A percentile compares a stretch with the other conserved stretches of the same genome.
These are phyloP conservation scores for Hymenochaete sp. DNA, from an alignment of 1,284 basidiomycete species.

Conservation along the genomic window DNA sequence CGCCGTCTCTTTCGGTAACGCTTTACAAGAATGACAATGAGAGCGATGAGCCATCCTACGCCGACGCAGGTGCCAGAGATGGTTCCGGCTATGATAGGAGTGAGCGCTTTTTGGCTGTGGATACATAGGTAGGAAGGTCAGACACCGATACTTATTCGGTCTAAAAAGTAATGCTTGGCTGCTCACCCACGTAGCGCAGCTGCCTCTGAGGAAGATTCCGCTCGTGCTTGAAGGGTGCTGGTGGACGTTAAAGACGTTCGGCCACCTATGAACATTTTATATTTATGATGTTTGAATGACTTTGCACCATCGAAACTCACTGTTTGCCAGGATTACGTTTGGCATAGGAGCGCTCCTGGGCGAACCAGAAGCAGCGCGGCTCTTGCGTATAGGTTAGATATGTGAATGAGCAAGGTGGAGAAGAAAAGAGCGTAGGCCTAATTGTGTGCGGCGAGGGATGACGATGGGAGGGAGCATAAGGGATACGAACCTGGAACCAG, in stretches of 20 bases:
- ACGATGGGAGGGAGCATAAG: background rate
- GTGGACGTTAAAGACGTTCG: background rate
- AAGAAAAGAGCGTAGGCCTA: background rate
- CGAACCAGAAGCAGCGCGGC: too few relatives aligned
- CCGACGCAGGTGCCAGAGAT: constrained; percentile 46
- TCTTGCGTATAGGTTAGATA: too few relatives aligned
- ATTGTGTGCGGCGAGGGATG: background rate
- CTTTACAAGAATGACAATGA: constrained; percentile 30
- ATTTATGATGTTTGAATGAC: background rate
- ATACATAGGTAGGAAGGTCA: background rate
- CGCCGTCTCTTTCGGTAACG: constrained; percentile 27
- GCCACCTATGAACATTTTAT: background rate
- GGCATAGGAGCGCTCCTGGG: too few relatives aligned
- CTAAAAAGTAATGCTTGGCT: background rate
- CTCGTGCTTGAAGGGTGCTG: constrained; percentile 6
- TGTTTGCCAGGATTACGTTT: too few relatives aligned
- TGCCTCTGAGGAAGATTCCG: constrained; percentile 11
- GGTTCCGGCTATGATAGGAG: constrained; percentile 55
- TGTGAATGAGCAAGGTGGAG: background rate
- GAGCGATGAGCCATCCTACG: constrained; percentile 38
- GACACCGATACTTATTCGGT: background rate
- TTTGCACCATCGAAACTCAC: background rate
- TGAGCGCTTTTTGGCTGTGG: constrained; percentile 44
- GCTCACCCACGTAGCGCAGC: constrained; percentile 13
- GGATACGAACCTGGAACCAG: background rate